These are phyloP conservation scores for Cladorrhinum sp. DNA, from an alignment of 2,329 filamentous ascomycete genomes.

Conservation along the genomic window DNA sequence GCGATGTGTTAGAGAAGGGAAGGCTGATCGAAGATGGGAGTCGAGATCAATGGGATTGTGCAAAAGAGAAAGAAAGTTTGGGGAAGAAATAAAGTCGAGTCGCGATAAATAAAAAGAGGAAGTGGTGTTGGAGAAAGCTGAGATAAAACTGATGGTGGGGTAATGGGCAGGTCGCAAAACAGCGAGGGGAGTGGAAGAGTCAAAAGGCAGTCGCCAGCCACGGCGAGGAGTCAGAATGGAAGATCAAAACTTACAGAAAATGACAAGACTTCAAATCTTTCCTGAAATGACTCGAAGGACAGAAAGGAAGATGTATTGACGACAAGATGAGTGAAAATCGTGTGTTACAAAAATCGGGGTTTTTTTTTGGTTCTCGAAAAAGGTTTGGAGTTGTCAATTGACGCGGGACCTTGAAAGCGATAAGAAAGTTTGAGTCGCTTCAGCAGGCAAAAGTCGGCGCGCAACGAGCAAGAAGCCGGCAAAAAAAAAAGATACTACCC, in stretches of 20 bases:
- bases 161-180: background rate
- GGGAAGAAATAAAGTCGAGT: background rate
- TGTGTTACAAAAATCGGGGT: background rate
- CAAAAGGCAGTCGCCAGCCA: background rate
- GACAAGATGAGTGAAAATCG: background rate
- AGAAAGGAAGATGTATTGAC: background rate
- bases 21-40: background rate
- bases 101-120: background rate
- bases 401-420: slow-evolving; percentile 1
- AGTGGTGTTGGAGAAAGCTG: background rate
- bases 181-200: background rate
- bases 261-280: background rate
- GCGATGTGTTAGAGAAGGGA: background rate
- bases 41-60: background rate
- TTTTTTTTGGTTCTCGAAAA: too few species aligned
- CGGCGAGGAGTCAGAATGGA: slow-evolving; percentile 18
- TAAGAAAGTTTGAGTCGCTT: background rate
- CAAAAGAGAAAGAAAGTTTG: background rate
- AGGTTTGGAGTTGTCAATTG: background rate
- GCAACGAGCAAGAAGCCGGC: background rate
- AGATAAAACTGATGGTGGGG: slow-evolving; percentile 2
- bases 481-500: slow-evolving; percentile 6
- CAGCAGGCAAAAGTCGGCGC: background rate
- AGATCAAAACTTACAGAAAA: background rate
- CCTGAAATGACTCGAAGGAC: background rate